Percentiles rank a stretch among this genome's conserved stretches.
Conservation (phyloP, 106 monocot species). For the Acorus calamus region DNA sequence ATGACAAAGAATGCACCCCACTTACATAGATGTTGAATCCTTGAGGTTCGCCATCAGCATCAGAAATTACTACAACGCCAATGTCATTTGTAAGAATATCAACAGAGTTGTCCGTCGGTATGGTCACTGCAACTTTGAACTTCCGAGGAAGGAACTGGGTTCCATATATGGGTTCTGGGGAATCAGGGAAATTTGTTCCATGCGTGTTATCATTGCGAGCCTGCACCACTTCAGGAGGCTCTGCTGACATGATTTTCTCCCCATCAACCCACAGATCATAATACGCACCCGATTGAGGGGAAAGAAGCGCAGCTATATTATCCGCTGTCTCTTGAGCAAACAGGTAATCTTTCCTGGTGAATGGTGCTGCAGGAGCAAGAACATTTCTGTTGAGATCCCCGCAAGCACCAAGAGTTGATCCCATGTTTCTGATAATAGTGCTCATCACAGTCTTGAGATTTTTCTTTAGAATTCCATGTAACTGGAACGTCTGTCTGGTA, state of each 20-base stretch:
- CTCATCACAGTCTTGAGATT: slow-evolving; percentile 84
- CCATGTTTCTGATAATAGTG: slow-evolving; percentile 87
- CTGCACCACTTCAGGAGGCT: slow-evolving; percentile 78
- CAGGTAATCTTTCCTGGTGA: slow-evolving; percentile 59
- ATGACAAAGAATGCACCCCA: neutral
- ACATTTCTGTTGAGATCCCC: slow-evolving; percentile 97
- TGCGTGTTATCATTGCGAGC: slow-evolving; percentile 88
- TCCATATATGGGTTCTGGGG: slow-evolving; percentile 91
- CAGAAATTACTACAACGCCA: slow-evolving; percentile 84
- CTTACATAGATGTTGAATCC: slow-evolving; percentile 97
- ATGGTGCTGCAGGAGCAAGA: slow-evolving; percentile 92
- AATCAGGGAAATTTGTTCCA: slow-evolving; percentile 87
- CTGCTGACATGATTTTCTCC: slow-evolving; percentile 84
- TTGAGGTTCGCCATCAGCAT: slow-evolving; percentile 82
- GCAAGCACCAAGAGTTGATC: slow-evolving; percentile 95
- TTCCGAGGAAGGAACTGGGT: slow-evolving; percentile 91
- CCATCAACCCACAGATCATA: slow-evolving; percentile 99
- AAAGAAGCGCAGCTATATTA: slow-evolving; percentile 79
- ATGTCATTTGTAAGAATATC: slow-evolving; percentile 94
- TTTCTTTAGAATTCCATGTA: slow-evolving; percentile 87
- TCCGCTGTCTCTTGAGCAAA: slow-evolving; percentile 91
- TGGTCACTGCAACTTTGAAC: slow-evolving; percentile 94
- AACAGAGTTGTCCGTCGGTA: slow-evolving; percentile 86
- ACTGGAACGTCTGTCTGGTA: slow-evolving; percentile 94
- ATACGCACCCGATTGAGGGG: slow-evolving; percentile 92